Base-by-base conservation (phyloP, 164 flowering plant species). In the Magnolia changhungtana region DNA sequence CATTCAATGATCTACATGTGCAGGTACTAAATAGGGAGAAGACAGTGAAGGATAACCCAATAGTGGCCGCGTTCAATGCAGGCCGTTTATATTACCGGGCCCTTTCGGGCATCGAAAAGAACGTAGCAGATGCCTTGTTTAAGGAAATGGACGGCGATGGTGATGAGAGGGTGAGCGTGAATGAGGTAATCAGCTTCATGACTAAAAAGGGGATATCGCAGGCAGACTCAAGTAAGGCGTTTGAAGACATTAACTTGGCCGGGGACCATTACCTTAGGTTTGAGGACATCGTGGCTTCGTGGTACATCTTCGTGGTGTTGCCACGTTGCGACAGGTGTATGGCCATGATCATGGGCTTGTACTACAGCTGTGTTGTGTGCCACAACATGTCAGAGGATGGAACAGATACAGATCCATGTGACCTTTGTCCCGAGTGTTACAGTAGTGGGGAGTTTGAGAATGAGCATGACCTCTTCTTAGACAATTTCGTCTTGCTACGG, bases 341-440 rank as follows among this genome's bases (percentile, higher is more conserved):
- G n/a, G n/a, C n/a, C 20, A 73, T 61, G 67, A 73, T 73, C 75
- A 58, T 8, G 3, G 52, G 75, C 19, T 59, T 50, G 29, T 73
- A 37, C 52, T 73, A 73, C 24, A n/a, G 5, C n/a, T 73, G 75
- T 20, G 75, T 61, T 27, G 1, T 31, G 7, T 72, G 75, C 75
- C 29, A 58, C 75, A 14, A 61, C 21, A 19, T n/a, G 45, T 70
- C 27, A 3, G 2, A 1, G 10, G n/a, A 73, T 61, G 66, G 23
- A 16, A 50, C 49, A 13, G 50, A 73, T 19, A 10, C 75, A 6
- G 16, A 61, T 31, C 24, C 67, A 1, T 73, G 11, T 29, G 67
- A 61, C 66, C 66, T 73, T 29, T 61, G 75, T 52, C 14, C 23
- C 45, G 75, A 18, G 5, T 73, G 75, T 73, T 61, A 59, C 21